phyloP scores from a whole-genome alignment of 345 rosid genomes.

The Lumnitzera littorea region DNA sequence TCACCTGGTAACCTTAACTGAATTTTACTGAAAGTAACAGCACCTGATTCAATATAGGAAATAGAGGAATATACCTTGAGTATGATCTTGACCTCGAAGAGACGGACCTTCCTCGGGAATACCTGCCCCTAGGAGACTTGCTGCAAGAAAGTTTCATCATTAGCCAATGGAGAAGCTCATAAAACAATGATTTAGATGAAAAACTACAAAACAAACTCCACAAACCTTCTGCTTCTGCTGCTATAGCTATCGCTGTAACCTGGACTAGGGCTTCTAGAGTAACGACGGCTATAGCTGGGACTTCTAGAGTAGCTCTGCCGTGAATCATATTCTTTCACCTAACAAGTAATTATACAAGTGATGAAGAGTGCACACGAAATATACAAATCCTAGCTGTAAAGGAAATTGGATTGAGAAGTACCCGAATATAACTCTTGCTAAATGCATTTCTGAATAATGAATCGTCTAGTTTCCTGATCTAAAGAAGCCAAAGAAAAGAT shows the following conservation, averaged over 20 bases:
- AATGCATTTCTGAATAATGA: slow-evolving; percentile 88
- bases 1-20: no score
- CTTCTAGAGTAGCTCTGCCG: slow-evolving; percentile 53
- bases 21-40: no score
- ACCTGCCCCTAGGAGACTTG: slow-evolving; percentile 31
- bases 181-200: no score
- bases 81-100: slow-evolving; percentile 37
- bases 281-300: slow-evolving; percentile 33
- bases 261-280: slow-evolving; percentile 36
- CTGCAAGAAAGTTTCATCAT: slow-evolving; percentile 27
- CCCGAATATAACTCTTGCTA: slow-evolving; percentile 74
- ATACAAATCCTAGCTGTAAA: no score
- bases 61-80: slow-evolving; percentile 39
- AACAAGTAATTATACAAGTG: background rate
- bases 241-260: slow-evolving; percentile 36
- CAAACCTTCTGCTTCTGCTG: slow-evolving; percentile 51
- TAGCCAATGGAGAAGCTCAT: background rate
- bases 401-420: slow-evolving; percentile 9
- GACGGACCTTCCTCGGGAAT: slow-evolving; percentile 34
- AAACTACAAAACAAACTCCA: background rate
- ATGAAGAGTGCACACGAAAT: background rate
- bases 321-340: slow-evolving; percentile 82
- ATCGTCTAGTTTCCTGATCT: slow-evolving; percentile 86
- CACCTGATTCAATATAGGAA: no score
- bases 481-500: slow-evolving; percentile 10